These are phyloP conservation scores for rapeseed (Brassica napus) DNA, from an alignment of 345 rosid genomes.

Conservation along the genomic window DNA sequence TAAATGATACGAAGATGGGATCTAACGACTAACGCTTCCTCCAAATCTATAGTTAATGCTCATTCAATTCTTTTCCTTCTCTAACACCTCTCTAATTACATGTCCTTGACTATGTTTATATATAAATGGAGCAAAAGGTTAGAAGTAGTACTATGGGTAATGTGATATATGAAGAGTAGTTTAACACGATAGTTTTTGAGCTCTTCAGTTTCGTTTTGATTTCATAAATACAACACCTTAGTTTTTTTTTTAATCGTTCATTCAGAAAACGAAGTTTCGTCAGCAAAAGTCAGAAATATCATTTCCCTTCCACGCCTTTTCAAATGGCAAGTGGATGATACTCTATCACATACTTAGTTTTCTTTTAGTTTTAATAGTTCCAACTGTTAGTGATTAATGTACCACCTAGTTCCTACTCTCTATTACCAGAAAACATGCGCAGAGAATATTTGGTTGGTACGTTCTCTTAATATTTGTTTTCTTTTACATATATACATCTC, in stretches of 20 bases:
- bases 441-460: background rate
- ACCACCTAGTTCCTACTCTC: background rate
- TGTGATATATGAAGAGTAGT: background rate
- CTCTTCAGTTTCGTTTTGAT: background rate
- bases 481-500: background rate
- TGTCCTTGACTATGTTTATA: background rate
- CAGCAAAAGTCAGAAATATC: background rate
- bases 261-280: background rate
- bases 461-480: background rate
- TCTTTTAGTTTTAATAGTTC: background rate
- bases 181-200: background rate
- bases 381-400: background rate
- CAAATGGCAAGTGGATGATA: conserved; percentile 23
- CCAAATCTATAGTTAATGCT: background rate
- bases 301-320: background rate
- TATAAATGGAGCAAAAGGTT: background rate
- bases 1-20: conserved; percentile 1
- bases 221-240: background rate
- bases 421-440: background rate
- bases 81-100: background rate
- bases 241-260: background rate
- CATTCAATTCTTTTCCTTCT: background rate
- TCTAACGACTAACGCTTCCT: conserved; percentile 7
- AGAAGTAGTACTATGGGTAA: background rate
- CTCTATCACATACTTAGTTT: background rate